These are phyloP conservation scores for Podila epigama DNA, from an alignment of 192 early-diverging fungal genomes.

Conservation along the genomic window DNA sequence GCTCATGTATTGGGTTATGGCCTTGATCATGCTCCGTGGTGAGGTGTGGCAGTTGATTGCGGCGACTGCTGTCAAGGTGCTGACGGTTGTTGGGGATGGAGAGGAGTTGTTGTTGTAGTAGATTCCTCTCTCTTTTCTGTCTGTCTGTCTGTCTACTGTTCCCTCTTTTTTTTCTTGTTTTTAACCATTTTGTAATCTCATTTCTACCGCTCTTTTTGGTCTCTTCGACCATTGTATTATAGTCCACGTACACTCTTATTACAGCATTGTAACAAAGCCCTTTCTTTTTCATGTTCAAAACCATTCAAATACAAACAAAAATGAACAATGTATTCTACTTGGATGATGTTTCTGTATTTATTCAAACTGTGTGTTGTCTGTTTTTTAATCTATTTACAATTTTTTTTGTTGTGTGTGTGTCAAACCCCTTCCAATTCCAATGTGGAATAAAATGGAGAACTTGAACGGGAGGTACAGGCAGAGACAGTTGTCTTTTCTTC, in stretches of 20 bases:
- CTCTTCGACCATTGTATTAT: too few relatives aligned
- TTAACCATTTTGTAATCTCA: background rate
- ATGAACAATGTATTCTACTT: too few relatives aligned
- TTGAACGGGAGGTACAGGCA: background rate
- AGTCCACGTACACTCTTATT: too few relatives aligned
- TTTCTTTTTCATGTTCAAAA: too few relatives aligned
- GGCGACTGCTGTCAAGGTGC: constrained; percentile 36
- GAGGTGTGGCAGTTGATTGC: constrained; percentile 48
- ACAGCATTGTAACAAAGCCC: too few relatives aligned
- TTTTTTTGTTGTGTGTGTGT: background rate
- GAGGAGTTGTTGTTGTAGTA: constrained; percentile 33
- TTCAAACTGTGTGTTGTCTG: too few relatives aligned
- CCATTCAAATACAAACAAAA: too few relatives aligned
- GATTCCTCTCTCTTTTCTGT: background rate
- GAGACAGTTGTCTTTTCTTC: constrained; percentile 1
- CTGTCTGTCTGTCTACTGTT: too few relatives aligned
- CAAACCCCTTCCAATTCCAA: too few relatives aligned
- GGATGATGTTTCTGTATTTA: too few relatives aligned
- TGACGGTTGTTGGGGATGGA: constrained; percentile 39
- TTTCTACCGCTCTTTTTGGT: background rate
- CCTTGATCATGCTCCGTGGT: constrained; percentile 42
- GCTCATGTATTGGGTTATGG: constrained; percentile 48
- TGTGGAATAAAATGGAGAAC: background rate
- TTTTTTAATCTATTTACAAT: background rate
- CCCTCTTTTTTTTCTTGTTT: background rate